phyloP scores from a whole-genome alignment of 257 asterid genomes.

The Apocynum venetum region DNA sequence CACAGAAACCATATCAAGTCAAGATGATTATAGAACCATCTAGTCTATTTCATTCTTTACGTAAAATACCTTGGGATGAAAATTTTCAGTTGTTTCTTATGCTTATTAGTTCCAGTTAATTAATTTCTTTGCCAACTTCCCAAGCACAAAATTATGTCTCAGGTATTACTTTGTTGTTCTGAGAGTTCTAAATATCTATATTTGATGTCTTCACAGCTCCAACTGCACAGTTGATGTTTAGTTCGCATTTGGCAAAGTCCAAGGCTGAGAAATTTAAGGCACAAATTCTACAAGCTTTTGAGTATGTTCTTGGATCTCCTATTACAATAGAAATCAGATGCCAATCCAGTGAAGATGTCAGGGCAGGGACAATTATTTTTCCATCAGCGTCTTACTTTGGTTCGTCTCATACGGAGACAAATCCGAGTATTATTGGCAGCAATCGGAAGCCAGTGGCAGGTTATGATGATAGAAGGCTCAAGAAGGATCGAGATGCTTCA shows the following conservation, averaged over 20 bases:
- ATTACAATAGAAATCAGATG: constrained; percentile 76
- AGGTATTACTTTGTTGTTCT: constrained; percentile 1
- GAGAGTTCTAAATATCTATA: constrained; percentile 5
- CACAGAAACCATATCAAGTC: not conserved
- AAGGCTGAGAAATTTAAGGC: constrained; percentile 69
- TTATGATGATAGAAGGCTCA: constrained; percentile 30
- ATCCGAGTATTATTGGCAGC: not conserved
- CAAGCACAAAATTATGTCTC: not conserved
- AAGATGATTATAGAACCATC: not conserved
- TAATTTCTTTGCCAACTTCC: not conserved
- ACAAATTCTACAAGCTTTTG: constrained; percentile 83
- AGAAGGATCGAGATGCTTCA: constrained; percentile 27
- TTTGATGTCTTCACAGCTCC: constrained; percentile 61
- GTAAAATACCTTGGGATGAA: not conserved
- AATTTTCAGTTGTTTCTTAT: not conserved
- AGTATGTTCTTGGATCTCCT: constrained; percentile 71
- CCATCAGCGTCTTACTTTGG: constrained; percentile 45
- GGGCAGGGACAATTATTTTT: constrained; percentile 33
- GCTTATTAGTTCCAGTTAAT: not conserved
- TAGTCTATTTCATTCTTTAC: not conserved
- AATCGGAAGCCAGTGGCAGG: constrained; percentile 14
- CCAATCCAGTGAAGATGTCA: constrained; percentile 46
- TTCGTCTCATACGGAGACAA: constrained; percentile 20
- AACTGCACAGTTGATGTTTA: constrained; percentile 71
- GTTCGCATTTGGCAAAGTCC: constrained; percentile 61